phyloP scores from a whole-genome alignment of 169 alveolate species.

The Plasmodium sp. region DNA sequence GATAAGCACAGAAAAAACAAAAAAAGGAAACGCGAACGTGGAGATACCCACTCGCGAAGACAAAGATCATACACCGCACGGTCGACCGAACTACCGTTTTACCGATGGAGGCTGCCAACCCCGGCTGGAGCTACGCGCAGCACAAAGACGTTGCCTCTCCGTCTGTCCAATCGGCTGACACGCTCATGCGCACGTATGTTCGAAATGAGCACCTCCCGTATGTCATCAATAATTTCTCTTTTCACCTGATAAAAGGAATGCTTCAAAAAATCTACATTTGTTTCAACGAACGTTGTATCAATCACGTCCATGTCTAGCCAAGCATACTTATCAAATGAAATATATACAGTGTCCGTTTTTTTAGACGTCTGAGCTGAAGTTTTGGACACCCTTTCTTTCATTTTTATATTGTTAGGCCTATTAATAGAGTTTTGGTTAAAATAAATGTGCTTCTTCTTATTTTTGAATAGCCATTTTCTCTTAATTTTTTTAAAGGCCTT shows the following conservation, averaged over 20 bases:
- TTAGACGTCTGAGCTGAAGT: not conserved
- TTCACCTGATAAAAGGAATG: slow-evolving; percentile 91
- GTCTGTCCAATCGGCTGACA: slow-evolving; percentile 87
- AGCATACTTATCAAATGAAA: slow-evolving; percentile 74
- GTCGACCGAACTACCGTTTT: not conserved
- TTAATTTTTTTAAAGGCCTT: slow-evolving; percentile 32
- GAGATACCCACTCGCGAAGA: not conserved
- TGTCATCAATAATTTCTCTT: slow-evolving; percentile 91
- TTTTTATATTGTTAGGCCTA: slow-evolving; percentile 23
- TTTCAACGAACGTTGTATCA: slow-evolving; percentile 91
- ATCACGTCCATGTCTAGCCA: slow-evolving; percentile 93
- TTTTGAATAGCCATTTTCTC: slow-evolving; percentile 26
- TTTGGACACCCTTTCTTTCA: not conserved
- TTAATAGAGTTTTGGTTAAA: slow-evolving; percentile 25
- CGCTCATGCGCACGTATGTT: slow-evolving; percentile 89
- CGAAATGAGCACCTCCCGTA: slow-evolving; percentile 88
- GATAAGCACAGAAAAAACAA: slow-evolving; percentile 1
- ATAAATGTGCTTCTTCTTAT: slow-evolving; percentile 6
- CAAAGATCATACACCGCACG: not conserved
- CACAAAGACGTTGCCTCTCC: slow-evolving; percentile 91
- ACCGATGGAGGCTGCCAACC: slow-evolving; percentile 73
- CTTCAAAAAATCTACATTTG: slow-evolving; percentile 87
- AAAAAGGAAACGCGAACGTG: not conserved
- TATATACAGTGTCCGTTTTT: slow-evolving; percentile 52
- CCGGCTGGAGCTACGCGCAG: slow-evolving; percentile 89